Percentiles rank a stretch among this genome's conserved stretches.
phyloP scores from a whole-genome alignment of 2,329 filamentous ascomycete species.

The Xylaria sp. region DNA sequence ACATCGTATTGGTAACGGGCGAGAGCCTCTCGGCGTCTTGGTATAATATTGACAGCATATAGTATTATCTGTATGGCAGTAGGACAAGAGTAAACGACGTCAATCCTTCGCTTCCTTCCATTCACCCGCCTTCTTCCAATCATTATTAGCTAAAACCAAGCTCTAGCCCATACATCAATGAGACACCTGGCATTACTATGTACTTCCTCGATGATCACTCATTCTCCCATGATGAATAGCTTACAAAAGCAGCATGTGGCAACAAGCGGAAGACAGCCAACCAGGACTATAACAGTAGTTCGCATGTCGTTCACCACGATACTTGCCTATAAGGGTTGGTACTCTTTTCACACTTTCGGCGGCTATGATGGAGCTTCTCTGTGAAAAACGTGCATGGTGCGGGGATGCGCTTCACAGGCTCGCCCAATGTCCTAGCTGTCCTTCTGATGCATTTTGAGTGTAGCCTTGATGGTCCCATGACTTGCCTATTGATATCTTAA shows the following conservation, averaged over 20 bases:
- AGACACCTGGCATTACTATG: not conserved
- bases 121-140: not conserved
- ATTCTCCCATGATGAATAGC: not conserved
- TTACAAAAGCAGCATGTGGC: slow-evolving; percentile 23
- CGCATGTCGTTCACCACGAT: slow-evolving; percentile 21
- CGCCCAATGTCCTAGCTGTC: not conserved
- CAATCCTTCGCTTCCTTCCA: not conserved
- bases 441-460: not conserved
- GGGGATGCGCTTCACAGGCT: slow-evolving; percentile 23
- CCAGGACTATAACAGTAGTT: slow-evolving; percentile 27
- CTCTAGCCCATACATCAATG: not conserved
- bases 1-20: not conserved
- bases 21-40: slow-evolving; percentile 12
- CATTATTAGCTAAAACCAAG: not conserved
- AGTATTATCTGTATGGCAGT: not conserved
- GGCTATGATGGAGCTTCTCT: slow-evolving; percentile 18
- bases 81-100: not conserved
- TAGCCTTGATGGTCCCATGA: not conserved
- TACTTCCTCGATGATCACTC: slow-evolving; percentile 13
- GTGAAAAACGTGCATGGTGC: slow-evolving; percentile 14
- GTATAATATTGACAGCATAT: not conserved
- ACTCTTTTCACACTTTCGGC: slow-evolving; percentile 8
- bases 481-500: not conserved
- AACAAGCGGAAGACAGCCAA: slow-evolving; percentile 13
- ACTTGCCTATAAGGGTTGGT: slow-evolving; percentile 28